Conservation (phyloP, 2,329 filamentous ascomycete genomes). For the Penicillium sp. region DNA sequence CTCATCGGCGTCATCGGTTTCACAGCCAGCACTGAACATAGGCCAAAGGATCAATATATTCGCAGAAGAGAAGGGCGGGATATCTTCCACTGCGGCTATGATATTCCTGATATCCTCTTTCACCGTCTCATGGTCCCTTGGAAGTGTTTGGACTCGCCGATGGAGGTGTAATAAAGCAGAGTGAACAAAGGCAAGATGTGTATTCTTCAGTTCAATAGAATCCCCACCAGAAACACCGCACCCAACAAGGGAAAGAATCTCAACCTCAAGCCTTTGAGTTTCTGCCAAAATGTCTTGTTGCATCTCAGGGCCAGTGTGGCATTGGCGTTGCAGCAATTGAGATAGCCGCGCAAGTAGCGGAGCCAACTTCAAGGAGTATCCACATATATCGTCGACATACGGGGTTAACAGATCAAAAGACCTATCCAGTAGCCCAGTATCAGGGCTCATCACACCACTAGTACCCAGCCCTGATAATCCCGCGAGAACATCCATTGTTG, state of each 20-base stretch:
- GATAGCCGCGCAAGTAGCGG: conserved; percentile 21
- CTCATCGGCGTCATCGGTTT: conserved; percentile 16
- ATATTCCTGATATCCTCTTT: conserved; percentile 16
- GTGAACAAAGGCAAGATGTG: conserved; percentile 23
- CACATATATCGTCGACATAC: conserved; percentile 25
- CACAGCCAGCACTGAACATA: conserved; percentile 27
- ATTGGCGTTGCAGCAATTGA: conserved; percentile 11
- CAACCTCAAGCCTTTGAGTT: conserved; percentile 8
- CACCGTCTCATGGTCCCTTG: conserved; percentile 15
- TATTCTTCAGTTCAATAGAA: conserved; percentile 14
- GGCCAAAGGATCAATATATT: conserved; percentile 28
- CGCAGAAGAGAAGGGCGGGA: conserved; percentile 18
- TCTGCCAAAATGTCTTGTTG: not conserved
- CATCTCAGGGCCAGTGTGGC: not conserved
- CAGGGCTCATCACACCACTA: conserved; percentile 5
- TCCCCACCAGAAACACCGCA: conserved; percentile 3
- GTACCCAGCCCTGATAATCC: conserved; percentile 18
- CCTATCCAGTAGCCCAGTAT: conserved; percentile 7
- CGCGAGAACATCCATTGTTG: conserved; percentile 23
- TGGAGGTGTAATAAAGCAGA: conserved; percentile 25
- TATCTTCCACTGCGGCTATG: conserved; percentile 13
- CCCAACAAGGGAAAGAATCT: conserved; percentile 7
- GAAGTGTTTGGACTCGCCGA: conserved; percentile 19
- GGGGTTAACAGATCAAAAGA: not conserved
- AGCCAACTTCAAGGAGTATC: conserved; percentile 23